These are phyloP conservation scores for Solanum commersonii DNA, from an alignment of 257 asterid genomes.

Conservation along the genomic window DNA sequence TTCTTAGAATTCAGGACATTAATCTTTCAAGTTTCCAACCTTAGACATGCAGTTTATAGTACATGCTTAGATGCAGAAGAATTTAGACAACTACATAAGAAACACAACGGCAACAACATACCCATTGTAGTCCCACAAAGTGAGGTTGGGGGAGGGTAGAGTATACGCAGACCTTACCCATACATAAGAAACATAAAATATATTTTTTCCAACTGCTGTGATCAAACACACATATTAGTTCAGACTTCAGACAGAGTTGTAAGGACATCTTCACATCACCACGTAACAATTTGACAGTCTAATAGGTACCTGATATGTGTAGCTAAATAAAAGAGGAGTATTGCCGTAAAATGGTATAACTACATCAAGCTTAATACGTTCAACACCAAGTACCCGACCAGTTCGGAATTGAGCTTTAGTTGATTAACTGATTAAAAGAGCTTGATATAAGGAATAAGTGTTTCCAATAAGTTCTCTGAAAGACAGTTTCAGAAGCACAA, in stretches of 20 bases:
- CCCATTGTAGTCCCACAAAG: neutral
- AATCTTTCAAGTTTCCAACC: neutral
- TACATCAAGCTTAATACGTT: neutral
- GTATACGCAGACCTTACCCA: neutral
- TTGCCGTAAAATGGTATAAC: neutral
- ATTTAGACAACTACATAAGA: neutral
- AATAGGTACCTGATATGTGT: neutral
- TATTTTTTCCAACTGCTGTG: neutral
- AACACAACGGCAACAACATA: neutral
- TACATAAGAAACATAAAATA: neutral
- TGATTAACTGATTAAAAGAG: neutral
- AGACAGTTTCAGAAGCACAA: neutral
- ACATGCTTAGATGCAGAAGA: neutral
- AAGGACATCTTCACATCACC: neutral
- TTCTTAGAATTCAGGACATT: neutral
- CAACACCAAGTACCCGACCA: neutral
- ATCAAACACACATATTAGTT: neutral
- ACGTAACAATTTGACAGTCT: neutral
- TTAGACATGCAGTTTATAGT: neutral
- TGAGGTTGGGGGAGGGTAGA: neutral
- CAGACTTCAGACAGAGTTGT: neutral
- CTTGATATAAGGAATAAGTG: neutral
- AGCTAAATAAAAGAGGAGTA: neutral
- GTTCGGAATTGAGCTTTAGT: neutral
- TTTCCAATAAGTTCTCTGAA: neutral